Evolutionary conservation across 148 eudicot genomes (phyloP).

Genomic region (Agrostemma githago): DNA sequence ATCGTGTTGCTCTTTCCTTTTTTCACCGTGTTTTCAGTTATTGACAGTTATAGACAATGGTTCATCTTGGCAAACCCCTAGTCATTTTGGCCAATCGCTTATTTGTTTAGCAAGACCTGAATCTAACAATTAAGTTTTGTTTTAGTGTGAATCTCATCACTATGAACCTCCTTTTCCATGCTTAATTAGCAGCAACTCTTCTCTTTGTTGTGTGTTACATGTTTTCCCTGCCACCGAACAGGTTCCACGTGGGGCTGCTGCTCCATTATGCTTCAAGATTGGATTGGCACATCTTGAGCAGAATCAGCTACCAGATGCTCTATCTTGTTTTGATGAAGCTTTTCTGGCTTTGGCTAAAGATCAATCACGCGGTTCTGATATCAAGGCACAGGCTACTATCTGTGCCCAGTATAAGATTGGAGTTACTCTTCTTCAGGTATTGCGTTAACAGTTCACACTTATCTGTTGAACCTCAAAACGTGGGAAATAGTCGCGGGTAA

Average conservation of each 20-base stretch:
- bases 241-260: conserved; percentile 99
- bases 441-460: not conserved
- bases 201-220: conserved; percentile 4
- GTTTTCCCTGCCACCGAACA: conserved; percentile 26
- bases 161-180: conserved; percentile 1
- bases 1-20: too few relatives aligned
- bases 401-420: conserved; percentile 98
- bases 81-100: too few relatives aligned
- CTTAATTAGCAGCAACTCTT: not conserved
- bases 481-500: not conserved
- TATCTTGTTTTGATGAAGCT: conserved; percentile 97
- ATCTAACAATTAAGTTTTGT: not conserved
- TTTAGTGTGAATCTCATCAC: not conserved
- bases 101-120: not conserved
- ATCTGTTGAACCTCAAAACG: not conserved
- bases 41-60: too few relatives aligned
- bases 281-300: conserved; percentile 94
- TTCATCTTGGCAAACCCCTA: too few relatives aligned
- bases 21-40: too few relatives aligned
- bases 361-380: conserved; percentile 87
- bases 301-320: conserved; percentile 93
- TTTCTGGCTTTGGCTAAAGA: conserved; percentile 97
- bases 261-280: conserved; percentile 83
- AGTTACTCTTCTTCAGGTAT: conserved; percentile 93
- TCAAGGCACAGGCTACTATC: conserved; percentile 93